phyloP scores from a whole-genome alignment of 257 asterid genomes.

The Nicotiana knightiana region DNA sequence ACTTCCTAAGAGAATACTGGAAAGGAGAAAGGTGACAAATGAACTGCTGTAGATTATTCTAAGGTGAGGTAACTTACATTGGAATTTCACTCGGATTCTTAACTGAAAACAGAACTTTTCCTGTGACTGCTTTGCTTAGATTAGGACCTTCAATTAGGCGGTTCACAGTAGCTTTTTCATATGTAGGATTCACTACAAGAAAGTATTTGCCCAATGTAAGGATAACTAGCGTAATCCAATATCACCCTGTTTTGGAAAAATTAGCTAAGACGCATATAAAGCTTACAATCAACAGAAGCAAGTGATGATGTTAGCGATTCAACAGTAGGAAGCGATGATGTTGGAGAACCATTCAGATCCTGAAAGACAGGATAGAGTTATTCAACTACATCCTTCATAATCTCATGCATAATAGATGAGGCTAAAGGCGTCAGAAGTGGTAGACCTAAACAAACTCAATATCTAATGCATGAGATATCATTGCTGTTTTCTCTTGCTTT shows the following conservation, averaged over 20 bases:
- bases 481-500: too few species aligned
- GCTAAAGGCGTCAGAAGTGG: too few species aligned
- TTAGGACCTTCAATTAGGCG: slow-evolving; percentile 60
- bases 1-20: neutral
- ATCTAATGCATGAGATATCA: too few species aligned
- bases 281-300: slow-evolving; percentile 47
- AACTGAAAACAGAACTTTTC: slow-evolving; percentile 54
- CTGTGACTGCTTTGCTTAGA: slow-evolving; percentile 61
- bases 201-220: neutral
- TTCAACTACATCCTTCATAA: neutral
- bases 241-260: neutral
- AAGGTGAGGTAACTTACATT: slow-evolving; percentile 42
- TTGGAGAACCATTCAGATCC: slow-evolving; percentile 50
- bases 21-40: neutral
- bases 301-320: slow-evolving; percentile 53
- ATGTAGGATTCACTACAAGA: slow-evolving; percentile 51
- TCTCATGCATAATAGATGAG: neutral
- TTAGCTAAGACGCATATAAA: slow-evolving; percentile 3
- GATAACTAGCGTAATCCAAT: neutral
- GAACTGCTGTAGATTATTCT: neutral
- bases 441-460: too few species aligned
- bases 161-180: slow-evolving; percentile 51
- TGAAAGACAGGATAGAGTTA: slow-evolving; percentile 26
- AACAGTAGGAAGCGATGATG: too few species aligned
- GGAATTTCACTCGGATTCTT: slow-evolving; percentile 58